These are phyloP conservation scores for Xerophyta viscosa DNA, from an alignment of 106 monocot species.

Conservation along the genomic window DNA sequence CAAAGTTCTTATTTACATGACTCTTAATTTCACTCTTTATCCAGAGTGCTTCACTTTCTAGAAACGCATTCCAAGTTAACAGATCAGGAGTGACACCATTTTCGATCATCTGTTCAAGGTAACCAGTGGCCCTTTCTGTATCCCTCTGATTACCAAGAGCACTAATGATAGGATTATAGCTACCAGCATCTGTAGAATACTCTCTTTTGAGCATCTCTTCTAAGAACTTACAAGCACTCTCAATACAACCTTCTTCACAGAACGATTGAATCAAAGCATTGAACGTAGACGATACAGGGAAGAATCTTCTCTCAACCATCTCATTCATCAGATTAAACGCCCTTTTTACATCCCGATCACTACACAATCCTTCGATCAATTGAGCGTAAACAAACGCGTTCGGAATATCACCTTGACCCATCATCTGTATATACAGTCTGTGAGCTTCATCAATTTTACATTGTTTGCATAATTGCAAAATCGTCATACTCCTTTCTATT, in stretches of 20 bases:
- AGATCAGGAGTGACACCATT: constrained; percentile 28
- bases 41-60: constrained; percentile 11
- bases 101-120: constrained; percentile 28
- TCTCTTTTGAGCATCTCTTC: constrained; percentile 59
- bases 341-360: constrained; percentile 11
- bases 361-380: constrained; percentile 34
- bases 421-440: constrained; percentile 48
- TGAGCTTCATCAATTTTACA: constrained; percentile 33
- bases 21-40: too few relatives aligned
- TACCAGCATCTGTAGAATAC: constrained; percentile 25
- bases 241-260: constrained; percentile 32
- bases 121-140: constrained; percentile 29
- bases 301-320: constrained; percentile 41
- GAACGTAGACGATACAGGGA: constrained; percentile 36
- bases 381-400: constrained; percentile 33
- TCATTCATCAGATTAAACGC: constrained; percentile 63
- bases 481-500: constrained; percentile 31
- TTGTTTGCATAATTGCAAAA: constrained; percentile 28
- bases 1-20: too few relatives aligned
- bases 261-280: constrained; percentile 47
- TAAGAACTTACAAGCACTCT: constrained; percentile 34
- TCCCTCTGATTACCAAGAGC: constrained; percentile 25
- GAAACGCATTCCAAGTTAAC: constrained; percentile 29
- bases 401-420: constrained; percentile 33
- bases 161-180: constrained; percentile 41